A percentile compares a stretch with the other conserved stretches of the same genome.
Evolutionary conservation across 2,329 filamentous ascomycete species (phyloP).

Genomic region (Venturia nashicola): DNA sequence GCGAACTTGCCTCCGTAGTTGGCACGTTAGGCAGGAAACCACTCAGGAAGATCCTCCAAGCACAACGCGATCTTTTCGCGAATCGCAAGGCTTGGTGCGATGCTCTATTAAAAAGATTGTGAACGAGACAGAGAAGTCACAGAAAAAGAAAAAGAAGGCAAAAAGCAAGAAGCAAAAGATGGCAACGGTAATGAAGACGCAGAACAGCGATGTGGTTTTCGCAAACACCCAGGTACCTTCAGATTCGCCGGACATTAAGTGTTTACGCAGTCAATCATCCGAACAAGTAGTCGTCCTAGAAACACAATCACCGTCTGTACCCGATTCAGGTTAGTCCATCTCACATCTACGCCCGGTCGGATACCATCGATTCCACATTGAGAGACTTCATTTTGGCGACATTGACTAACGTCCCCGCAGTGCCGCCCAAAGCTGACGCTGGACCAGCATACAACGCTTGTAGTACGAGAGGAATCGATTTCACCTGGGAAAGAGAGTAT

Average conservation of each 20-base stretch:
- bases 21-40: neutral
- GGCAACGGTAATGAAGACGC: neutral
- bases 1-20: neutral
- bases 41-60: neutral
- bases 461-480: neutral
- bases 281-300: neutral
- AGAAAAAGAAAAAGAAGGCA: neutral
- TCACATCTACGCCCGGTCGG: neutral
- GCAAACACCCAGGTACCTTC: neutral
- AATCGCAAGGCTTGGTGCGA: neutral
- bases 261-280: neutral
- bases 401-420: neutral
- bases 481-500: neutral
- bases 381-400: neutral
- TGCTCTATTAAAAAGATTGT: neutral
- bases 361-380: neutral
- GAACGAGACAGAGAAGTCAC: neutral
- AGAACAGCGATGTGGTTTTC: neutral
- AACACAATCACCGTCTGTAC: neutral
- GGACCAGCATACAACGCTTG: neutral
- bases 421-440: neutral
- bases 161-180: neutral
- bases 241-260: neutral
- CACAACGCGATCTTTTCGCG: neutral
- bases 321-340: neutral